Evolutionary conservation across 306 rosid species (phyloP).

Genomic region (Quercus cerris): DNA sequence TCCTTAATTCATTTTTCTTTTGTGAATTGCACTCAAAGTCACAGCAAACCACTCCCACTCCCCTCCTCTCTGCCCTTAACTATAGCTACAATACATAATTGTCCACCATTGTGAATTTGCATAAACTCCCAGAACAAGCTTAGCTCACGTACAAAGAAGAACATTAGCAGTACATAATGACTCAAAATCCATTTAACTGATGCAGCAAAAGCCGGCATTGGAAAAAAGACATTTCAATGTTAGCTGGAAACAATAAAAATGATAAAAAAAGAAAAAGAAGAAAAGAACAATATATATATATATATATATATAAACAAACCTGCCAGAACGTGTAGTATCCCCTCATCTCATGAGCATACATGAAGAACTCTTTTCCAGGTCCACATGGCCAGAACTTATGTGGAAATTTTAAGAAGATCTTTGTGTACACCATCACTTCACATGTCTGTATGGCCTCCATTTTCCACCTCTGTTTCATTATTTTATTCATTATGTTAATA

Average conservation of each 20-base stretch:
- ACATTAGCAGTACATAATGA: neutral
- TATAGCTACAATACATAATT: neutral
- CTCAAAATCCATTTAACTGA: neutral
- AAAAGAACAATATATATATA: neutral
- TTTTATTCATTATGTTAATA: slow-evolving; percentile 20
- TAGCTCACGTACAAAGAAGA: neutral
- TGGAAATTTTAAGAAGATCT: slow-evolving; percentile 94
- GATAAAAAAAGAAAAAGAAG: too few relatives aligned
- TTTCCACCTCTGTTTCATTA: slow-evolving; percentile 81
- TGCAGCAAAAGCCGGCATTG: neutral
- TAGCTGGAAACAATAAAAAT: slow-evolving; percentile 17
- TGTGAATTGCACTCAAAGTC: too few relatives aligned
- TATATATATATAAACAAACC: slow-evolving; percentile 40
- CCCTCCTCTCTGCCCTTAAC: neutral
- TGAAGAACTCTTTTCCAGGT: slow-evolving; percentile 90
- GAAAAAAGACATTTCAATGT: slow-evolving; percentile 1
- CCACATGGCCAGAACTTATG: slow-evolving; percentile 88
- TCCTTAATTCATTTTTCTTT: neutral
- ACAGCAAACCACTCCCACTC: too few relatives aligned
- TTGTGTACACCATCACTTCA: slow-evolving; percentile 90
- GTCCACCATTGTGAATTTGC: neutral
- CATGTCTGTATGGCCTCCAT: slow-evolving; percentile 80
- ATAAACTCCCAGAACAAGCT: neutral
- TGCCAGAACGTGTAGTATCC: slow-evolving; percentile 99
- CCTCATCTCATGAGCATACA: slow-evolving; percentile 92